Evolutionary conservation across 495 filamentous ascomycete species (phyloP), one percentile per base, ranked within the genome.

Genomic region (Aspergillus kassunensis): DNA sequence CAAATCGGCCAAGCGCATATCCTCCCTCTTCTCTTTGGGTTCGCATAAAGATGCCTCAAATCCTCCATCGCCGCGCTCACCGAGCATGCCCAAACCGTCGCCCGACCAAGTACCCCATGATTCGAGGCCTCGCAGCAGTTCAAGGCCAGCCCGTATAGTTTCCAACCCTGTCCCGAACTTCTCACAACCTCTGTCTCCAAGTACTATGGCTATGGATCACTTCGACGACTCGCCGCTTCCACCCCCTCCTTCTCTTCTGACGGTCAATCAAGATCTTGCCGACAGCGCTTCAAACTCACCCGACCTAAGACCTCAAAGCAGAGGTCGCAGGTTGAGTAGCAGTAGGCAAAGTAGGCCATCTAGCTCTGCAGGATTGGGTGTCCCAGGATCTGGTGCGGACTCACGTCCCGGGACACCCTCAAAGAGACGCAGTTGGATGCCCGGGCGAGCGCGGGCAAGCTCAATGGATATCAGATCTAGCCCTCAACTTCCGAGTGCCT

Each of bases 391-490:
- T 6, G 63, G 54, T 3, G 63, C 72, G 13, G 70, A 69, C 30
- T 72, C 73, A 15, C 66, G 69, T 18, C 69, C 72, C 4, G 56
- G 64, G 40, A 75, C 72, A 10, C 70, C 72, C 36, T 65, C 64
- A 6, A 77, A 74, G 60, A 63, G 77, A 47, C 69, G 69, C 49
- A 84, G 79, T 57, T 83, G 80, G 79, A 68, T 84, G 53, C 73
- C 78, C 0, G 76, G 72, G 30, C 72, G 70, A 16, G 65, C 61
- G 43, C 66, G 69, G 9, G 64, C 69, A n/a, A 68, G 63, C 41
- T 71, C 68, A 13, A 60, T 67, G 39, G 69, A 67, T 54, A 65
- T 49, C 20, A 37, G 51, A 18, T 13, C 40, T 48, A 43, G 39
- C 18, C 51, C 58, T 0, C 37, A 61, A 25, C 42, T 58, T 19